Conservation (phyloP, 805 yeast species). For the Candida ponderosae region DNA sequence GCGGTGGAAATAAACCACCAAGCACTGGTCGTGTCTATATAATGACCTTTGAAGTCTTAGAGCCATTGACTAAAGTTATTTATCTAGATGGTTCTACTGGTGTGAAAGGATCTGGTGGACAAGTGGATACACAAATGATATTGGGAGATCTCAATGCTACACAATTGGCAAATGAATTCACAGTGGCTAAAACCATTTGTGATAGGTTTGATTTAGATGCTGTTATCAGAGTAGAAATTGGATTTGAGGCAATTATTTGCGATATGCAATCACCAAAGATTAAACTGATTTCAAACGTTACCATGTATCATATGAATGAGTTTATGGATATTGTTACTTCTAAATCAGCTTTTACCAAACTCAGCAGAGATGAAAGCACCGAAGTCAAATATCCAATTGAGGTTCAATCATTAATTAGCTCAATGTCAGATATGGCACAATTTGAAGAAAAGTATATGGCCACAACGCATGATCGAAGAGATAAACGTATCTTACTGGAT, state of each 20-base stretch:
- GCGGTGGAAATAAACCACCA: background rate
- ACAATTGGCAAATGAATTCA: conserved; percentile 30
- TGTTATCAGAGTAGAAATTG: conserved; percentile 47
- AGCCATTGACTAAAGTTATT: conserved; percentile 41
- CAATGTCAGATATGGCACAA: conserved; percentile 23
- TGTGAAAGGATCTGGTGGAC: conserved; percentile 48
- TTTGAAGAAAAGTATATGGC: conserved; percentile 43
- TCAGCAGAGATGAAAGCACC: background rate
- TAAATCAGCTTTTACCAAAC: background rate
- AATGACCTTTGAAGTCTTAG: conserved; percentile 38
- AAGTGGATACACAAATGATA: conserved; percentile 50
- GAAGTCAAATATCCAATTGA: conserved; percentile 15
- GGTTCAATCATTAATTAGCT: conserved; percentile 14
- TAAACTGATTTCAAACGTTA: conserved; percentile 36
- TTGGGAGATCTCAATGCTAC: conserved; percentile 27
- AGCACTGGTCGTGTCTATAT: conserved; percentile 16
- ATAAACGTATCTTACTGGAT: conserved; percentile 42
- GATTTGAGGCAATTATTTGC: conserved; percentile 55
- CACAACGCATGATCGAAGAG: conserved; percentile 38
- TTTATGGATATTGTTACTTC: conserved; percentile 17
- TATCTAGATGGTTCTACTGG: conserved; percentile 65
- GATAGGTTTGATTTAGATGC: conserved; percentile 49
- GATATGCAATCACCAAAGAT: conserved; percentile 39
- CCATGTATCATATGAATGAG: conserved; percentile 29
- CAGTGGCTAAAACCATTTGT: conserved; percentile 44